Base-by-base conservation (phyloP, 352 stramenopile species). In the Phytophthora agathidicida region DNA sequence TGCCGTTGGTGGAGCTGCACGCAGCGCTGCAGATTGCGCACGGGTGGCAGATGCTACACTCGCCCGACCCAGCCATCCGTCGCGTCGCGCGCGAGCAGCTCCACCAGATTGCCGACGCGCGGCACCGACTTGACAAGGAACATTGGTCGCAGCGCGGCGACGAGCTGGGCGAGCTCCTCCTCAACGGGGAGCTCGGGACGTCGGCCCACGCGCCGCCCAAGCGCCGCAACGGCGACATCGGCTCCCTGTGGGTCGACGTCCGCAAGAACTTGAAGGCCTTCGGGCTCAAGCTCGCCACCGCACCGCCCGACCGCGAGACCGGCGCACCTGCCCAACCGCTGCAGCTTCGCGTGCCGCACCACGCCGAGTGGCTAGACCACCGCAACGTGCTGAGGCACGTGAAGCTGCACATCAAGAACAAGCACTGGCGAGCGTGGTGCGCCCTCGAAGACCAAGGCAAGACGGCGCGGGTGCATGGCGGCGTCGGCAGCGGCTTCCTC, bases 11-110 rank as follows among this genome's bases (percentile, higher is more conserved):
- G 31, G 55, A 65, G 37, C 46, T 53, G 30, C 46, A 52, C n/a
- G 55, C 36, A 0, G 39, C 55, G 27, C 23, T 59, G 2, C 47
- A 48, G 24, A 10, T 65, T 0, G 39, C 20, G 2, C 32, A 65
- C 13, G 41, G 39, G 6, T 65, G 46, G 47, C 41, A 59, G 33
- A 59, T 58, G 47, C 31, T 65, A 2, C 10, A 65, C 47, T 54
- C 55, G 2, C 2, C 14, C 1, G 46, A 57, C 55, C 45, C 28
- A 0, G 32, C 35, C 35, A 48, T 46, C 36, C 39, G 2, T 9
- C 27, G 35, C 4, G 48, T 62, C 27, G 57, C 48, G 23, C 32
- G 42, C 27, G 13, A 13, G 42, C 50, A 68, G 31, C 23, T 68
- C 30, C 20, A 4, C 2, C 49, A 61, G 37, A 49, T 62, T 23